A percentile compares a stretch with the other conserved stretches of the same genome.
phyloP scores from a whole-genome alignment of 257 asterid genomes.

The Haberlea rhodopensis region DNA sequence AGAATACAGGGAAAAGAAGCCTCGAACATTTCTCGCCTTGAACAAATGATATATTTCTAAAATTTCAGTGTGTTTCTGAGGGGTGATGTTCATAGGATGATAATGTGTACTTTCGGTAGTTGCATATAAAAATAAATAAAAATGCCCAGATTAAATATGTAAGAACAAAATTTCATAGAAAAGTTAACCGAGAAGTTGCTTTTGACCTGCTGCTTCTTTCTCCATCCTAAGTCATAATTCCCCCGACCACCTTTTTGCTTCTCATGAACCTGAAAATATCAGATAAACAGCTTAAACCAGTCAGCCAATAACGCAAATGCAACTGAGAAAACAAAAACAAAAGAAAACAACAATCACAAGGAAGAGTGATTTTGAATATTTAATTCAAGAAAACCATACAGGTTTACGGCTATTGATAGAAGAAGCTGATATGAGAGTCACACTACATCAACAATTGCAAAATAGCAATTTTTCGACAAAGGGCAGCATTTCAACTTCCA shows the following conservation, averaged over 20 bases:
- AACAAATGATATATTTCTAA: background rate
- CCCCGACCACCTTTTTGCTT: slow-evolving; percentile 51
- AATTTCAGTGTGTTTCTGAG: background rate
- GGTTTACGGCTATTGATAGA: slow-evolving; percentile 8
- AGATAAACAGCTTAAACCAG: slow-evolving; percentile 17
- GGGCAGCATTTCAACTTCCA: background rate
- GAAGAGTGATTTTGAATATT: background rate
- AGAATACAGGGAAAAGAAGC: background rate
- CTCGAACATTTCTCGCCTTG: background rate
- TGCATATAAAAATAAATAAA: background rate
- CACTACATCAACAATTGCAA: background rate
- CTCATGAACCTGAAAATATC: slow-evolving; percentile 69
- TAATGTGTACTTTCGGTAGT: too few species aligned
- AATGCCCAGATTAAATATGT: background rate
- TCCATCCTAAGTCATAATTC: slow-evolving; percentile 80
- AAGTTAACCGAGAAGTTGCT: background rate
- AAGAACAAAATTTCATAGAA: background rate
- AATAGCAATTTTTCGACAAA: background rate
- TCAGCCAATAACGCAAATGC: too few species aligned
- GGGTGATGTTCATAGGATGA: background rate
- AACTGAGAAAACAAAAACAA: slow-evolving; percentile 3
- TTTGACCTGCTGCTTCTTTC: slow-evolving; percentile 72
- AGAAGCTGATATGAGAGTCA: slow-evolving; percentile 1
- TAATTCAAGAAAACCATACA: background rate
- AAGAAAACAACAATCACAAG: background rate